Base-by-base conservation (phyloP, 345 rosid species). In the Salix dunnii region DNA sequence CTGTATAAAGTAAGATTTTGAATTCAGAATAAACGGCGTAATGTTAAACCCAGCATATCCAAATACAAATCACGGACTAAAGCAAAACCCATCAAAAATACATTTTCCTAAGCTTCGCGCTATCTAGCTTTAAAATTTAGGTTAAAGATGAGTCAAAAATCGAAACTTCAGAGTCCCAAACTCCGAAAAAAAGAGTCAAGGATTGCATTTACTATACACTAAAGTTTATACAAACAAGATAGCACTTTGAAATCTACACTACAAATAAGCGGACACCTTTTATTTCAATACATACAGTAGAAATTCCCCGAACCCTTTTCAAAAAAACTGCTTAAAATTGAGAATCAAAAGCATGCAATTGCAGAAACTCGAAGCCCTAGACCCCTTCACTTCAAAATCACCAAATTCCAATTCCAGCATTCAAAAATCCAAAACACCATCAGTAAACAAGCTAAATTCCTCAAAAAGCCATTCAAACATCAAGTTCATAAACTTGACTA, bases 321-420 rank as follows among this genome's bases (percentile, higher is more conserved):
- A n/a, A 58, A 58, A 58, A 58, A 58, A 58, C 28, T 4, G 63
- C 63, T 11, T 11, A 4, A n/a, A 58, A 58, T 58, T 58, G 38
- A 11, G 72, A 67, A 67, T 5, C n/a, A 67, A 17, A 67, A 38
- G 21, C 13, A 70, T 10, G 33, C 64, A 63, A 33, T 23, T 30
- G 18, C 28, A 64, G 7, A 13, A 55, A 17, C 46, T 8, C 46
- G 53, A 73, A 73, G 58, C 77, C 77, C 77, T 58, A 60, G 67
- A 72, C 17, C 53, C n/a, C 27, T 72, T 28, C 43, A 20, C 21
- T 67, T 27, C 27, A 58, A n/a, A 58, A 68, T 20, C 8, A 25
- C 64, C 31, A 27, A 61, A 71, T 33, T 1, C 43, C 38, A 23
- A 66, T 30, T 28, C 12, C 66, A 23, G 3, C 49, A 48, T 33